Conservation (phyloP, 2,329 filamentous ascomycete species). For the Aspergillus caelatus region DNA sequence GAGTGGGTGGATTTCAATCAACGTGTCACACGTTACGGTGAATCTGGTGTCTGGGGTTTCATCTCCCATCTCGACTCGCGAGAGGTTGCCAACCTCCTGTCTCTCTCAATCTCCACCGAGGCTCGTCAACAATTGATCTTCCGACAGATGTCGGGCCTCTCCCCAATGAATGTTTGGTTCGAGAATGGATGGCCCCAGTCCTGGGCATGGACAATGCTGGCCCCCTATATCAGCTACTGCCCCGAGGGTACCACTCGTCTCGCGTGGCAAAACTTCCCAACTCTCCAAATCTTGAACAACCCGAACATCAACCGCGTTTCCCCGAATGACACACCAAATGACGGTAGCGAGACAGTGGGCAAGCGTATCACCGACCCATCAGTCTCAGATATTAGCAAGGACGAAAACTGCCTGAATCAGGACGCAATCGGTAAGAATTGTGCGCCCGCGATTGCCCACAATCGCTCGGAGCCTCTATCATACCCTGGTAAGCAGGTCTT, state of each 20-base stretch:
- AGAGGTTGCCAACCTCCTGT: conserved; percentile 66
- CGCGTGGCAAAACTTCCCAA: conserved; percentile 83
- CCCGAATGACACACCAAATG: background rate
- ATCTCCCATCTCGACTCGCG: no score
- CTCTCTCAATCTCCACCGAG: conserved; percentile 77
- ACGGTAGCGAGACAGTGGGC: conserved; percentile 10
- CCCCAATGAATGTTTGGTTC: conserved; percentile 83
- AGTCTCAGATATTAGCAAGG: background rate
- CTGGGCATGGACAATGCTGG: conserved; percentile 80
- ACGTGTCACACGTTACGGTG: no score
- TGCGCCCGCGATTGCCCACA: conserved; percentile 3
- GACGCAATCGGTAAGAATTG: conserved; percentile 3
- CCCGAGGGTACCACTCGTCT: conserved; percentile 72
- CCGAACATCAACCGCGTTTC: conserved; percentile 55
- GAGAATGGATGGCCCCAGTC: conserved; percentile 77
- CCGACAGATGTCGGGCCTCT: conserved; percentile 77
- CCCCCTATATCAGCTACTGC: conserved; percentile 78
- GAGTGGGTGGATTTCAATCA: no score
- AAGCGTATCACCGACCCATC: conserved; percentile 10
- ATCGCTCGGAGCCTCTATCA: conserved; percentile 8
- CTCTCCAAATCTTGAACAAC: conserved; percentile 72
- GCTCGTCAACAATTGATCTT: conserved; percentile 82
- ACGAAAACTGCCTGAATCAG: conserved; percentile 1
- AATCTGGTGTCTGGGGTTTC: no score
- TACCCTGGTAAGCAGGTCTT: conserved; percentile 9